Evolutionary conservation across 225 moss, liverwort and hornwort genomes (phyloP), one percentile per base, ranked within the genome.

Genomic region (Polytrichum formosum): DNA sequence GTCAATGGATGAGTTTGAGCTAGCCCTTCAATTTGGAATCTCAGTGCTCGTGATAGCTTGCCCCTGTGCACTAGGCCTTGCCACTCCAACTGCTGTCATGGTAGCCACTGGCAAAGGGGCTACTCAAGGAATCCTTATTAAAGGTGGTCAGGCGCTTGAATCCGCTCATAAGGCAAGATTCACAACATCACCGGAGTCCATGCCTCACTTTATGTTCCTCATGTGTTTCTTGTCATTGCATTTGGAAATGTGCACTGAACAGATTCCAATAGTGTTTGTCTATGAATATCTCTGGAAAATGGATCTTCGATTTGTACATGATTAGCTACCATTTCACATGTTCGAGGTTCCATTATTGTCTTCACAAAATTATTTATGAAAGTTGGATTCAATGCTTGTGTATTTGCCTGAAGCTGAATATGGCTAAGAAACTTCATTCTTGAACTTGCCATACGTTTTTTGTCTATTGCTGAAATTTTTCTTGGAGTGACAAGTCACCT

Each of bases 71-170:
- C 91, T 98, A 61, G 98, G 94, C 54, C 92, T 98, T 62, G 98
- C 98, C 59, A 98, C 97, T 29, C 97, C 97, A 61, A 98, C 98
- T 13, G 98, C 98, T 60, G 94, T 98, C 31, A 98, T 98, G 94
- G 98, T 94, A 73, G 98, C 94, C 26, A 98, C 94, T 27, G 98
- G 98, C 64, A 98, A 88, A 81, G 94, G 98, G 6, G 98, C 98
- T 54, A 90, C 90, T 18, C 98, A 98, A 53, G 98, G 98, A 64
- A 92, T 98, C 33, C 94, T 98, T 53, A 98, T 98, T 69, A 98
- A 98, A 78, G 94, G 98, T 54, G 98, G 94, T 28, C 90, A 91
- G 70, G 98, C 98, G 56, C 88, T 98, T 23, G 94, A 94, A 77
- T 87, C 92, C 74, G 98, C 98, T 72, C 94, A 94, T 8, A 94